phyloP scores from a whole-genome alignment of 306 rosid genomes.

The Cicer bijugum region DNA sequence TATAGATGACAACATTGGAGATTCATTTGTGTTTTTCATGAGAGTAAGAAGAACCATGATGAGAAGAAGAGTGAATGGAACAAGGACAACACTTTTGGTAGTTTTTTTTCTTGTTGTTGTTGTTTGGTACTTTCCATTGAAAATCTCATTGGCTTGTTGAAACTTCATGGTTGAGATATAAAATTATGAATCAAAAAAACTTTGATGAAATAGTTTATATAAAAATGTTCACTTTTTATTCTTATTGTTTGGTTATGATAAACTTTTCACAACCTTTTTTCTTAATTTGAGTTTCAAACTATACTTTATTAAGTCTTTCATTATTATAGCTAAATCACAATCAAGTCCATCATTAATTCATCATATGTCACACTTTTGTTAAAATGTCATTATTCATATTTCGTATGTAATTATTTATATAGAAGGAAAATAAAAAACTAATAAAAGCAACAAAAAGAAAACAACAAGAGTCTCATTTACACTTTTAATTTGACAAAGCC shows the following conservation, averaged over 20 bases:
- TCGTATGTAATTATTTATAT: not conserved
- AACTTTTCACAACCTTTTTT: constrained; percentile 4
- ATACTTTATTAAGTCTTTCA: not conserved
- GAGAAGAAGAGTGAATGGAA: constrained; percentile 50
- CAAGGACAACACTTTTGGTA: constrained; percentile 39
- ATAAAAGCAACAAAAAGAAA: not conserved
- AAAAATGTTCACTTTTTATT: constrained; percentile 26
- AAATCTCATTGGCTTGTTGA: constrained; percentile 44
- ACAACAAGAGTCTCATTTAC: not conserved
- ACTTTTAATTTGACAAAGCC: not conserved
- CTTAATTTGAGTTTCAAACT: not conserved
- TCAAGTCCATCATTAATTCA: constrained; percentile 24
- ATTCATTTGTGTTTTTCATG: constrained; percentile 45
- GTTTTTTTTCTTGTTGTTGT: constrained; percentile 37
- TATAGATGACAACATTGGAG: constrained; percentile 37
- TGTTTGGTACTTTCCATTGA: constrained; percentile 47
- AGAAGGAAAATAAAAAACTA: not conserved
- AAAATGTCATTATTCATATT: constrained; percentile 25
- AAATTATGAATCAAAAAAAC: constrained; percentile 38
- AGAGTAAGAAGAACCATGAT: constrained; percentile 56
- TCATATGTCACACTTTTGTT: constrained; percentile 29
- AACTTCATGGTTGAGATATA: constrained; percentile 57
- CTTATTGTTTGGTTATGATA: constrained; percentile 29
- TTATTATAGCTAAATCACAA: constrained; percentile 17
- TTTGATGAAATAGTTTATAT: constrained; percentile 36